A percentile compares a stretch with the other conserved stretches of the same genome.
Conservation (phyloP, 2,329 filamentous ascomycete genomes). For the Paradendryphiella salina region DNA sequence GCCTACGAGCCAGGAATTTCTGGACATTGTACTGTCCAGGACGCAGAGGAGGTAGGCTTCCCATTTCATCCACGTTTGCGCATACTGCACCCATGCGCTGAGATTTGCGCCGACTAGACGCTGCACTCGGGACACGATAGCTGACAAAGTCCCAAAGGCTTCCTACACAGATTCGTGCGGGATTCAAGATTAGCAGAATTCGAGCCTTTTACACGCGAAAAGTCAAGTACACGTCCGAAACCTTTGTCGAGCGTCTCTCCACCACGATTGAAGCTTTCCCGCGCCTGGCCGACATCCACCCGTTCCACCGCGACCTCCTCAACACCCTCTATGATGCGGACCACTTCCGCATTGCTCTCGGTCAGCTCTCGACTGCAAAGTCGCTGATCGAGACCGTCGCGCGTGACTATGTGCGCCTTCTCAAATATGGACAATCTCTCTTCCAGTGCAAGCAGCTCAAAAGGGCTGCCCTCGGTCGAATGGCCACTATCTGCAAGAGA, state of each 20-base stretch:
- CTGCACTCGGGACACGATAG: not conserved
- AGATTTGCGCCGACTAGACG: slow-evolving; percentile 13
- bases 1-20: slow-evolving; percentile 90
- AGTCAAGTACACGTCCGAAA: slow-evolving; percentile 92
- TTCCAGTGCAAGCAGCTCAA: slow-evolving; percentile 99
- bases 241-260: slow-evolving; percentile 90
- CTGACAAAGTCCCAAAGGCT: slow-evolving; percentile 57
- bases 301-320: slow-evolving; percentile 86
- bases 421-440: slow-evolving; percentile 87
- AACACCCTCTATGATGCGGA: slow-evolving; percentile 79
- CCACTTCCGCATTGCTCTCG: slow-evolving; percentile 87
- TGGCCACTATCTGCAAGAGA: slow-evolving; percentile 95
- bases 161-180: slow-evolving; percentile 91
- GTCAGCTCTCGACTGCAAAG: slow-evolving; percentile 94
- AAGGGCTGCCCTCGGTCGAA: slow-evolving; percentile 90
- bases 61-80: not conserved
- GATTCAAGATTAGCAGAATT: slow-evolving; percentile 95
- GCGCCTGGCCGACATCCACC: slow-evolving; percentile 89
- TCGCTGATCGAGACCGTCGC: slow-evolving; percentile 95
- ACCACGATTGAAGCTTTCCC: slow-evolving; percentile 89
- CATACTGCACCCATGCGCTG: slow-evolving; percentile 16
- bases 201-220: slow-evolving; percentile 96
- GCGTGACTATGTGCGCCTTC: slow-evolving; percentile 91
- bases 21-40: slow-evolving; percentile 93
- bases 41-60: slow-evolving; percentile 29